Percentiles rank a stretch among this genome's conserved stretches.
Conservation (phyloP, 257 asterid species). For the Solanum bulbocastanum region DNA sequence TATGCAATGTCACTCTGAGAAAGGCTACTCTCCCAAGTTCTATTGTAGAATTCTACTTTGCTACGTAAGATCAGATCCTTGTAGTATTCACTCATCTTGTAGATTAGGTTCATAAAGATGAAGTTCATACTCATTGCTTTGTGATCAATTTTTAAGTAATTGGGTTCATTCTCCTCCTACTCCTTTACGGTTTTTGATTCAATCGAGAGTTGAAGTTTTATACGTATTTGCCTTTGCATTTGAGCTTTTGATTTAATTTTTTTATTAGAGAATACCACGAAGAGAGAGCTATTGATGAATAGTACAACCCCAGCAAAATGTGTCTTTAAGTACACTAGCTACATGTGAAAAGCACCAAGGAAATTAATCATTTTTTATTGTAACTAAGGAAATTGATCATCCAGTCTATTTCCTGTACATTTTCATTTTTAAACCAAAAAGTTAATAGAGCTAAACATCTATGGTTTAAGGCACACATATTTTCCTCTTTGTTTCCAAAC, state of each 20-base stretch:
- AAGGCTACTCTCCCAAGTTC: neutral
- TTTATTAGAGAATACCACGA: neutral
- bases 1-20: neutral
- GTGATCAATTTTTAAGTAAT: neutral
- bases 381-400: neutral
- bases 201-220: neutral
- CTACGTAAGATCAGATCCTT: neutral
- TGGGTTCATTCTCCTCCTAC: neutral
- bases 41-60: neutral
- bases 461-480: neutral
- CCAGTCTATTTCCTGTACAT: neutral
- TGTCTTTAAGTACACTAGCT: neutral
- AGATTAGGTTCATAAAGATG: neutral
- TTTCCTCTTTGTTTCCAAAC: neutral
- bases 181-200: neutral
- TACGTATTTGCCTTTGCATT: neutral
- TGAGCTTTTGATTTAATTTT: neutral
- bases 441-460: neutral
- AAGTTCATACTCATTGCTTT: neutral
- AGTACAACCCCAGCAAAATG: neutral
- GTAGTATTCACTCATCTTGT: neutral
- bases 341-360: neutral
- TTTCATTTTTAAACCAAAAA: neutral
- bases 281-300: neutral
- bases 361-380: neutral